Base-by-base conservation (phyloP, 768 basidiomycete genomes). In the Lactarius hengduanensis region DNA sequence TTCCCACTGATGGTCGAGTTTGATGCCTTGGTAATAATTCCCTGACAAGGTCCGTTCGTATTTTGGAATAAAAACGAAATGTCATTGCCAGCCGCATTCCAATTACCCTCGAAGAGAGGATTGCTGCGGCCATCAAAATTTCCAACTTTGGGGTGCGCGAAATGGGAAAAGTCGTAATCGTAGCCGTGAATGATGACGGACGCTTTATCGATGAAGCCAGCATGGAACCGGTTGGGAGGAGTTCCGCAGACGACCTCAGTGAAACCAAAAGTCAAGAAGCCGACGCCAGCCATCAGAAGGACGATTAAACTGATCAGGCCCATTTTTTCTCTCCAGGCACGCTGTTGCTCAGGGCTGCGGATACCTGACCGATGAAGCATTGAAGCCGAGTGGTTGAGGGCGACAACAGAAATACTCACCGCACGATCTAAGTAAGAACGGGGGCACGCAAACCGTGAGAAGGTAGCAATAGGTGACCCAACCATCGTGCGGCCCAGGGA, bases 241-340 rank as follows among this genome's bases (percentile, higher is more conserved):
- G 82, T 89, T 40, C 94, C 94, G 76, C 97, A 99, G 53, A 98
- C 97, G 62, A 87, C 79, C 73, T 94, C 86, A 11, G 95, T 98
- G 81, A 99, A 99, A 9, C 97, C 97, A 78, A 99, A 99, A 13
- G 97, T 99, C 74, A 99, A 82, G 85, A 94, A 99, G 74, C 96
- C 97, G 73, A 99, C 97, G 61, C 81, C 85, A 20, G 92, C 91
- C 96, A 98, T 97, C 69, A 95, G 83, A n/a, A 77, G 5, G 18
- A 84, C 75, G 73, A 96, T 93, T 76, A 98, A 82, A 70, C 82
- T 80, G 58, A 99, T 80, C 30, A 99, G 84, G 9, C 96, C 97
- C 77, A 98, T 94, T 80, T 99, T 99, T 79, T 99, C 97, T 69
- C 97, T 84, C 96, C 96, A 99, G 53, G 97, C 97, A 58, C 94